Percentiles rank a stretch among this genome's conserved stretches.
phyloP scores from a whole-genome alignment of 2,329 filamentous ascomycete species.

The Aspergillus pseudoviridinutans region DNA sequence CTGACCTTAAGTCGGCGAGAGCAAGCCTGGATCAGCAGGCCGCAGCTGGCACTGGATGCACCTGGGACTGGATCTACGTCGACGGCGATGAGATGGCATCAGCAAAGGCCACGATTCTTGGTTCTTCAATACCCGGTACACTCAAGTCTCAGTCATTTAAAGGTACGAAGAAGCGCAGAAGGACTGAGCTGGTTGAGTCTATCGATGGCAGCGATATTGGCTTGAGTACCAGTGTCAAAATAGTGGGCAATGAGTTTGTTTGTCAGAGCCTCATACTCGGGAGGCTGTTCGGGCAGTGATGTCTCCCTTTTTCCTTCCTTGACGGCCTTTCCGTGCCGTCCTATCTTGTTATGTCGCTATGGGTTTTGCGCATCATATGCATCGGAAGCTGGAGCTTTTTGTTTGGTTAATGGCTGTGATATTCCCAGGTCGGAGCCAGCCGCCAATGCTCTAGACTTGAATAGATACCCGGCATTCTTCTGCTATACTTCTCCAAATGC shows the following conservation, averaged over 20 bases:
- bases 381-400: background rate
- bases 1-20: constrained; percentile 63
- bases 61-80: constrained; percentile 76
- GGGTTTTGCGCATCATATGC: background rate
- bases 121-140: constrained; percentile 13
- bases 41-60: constrained; percentile 29
- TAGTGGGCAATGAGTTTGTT: constrained; percentile 80
- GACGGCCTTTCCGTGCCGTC: background rate
- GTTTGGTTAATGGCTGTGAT: background rate
- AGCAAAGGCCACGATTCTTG: constrained; percentile 44
- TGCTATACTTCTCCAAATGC: background rate
- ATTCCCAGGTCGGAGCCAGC: background rate
- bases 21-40: constrained; percentile 53
- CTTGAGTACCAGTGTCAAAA: constrained; percentile 52
- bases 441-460: background rate
- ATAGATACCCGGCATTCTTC: background rate
- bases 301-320: background rate
- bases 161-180: constrained; percentile 45
- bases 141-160: constrained; percentile 25
- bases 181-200: constrained; percentile 23
- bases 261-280: constrained; percentile 91
- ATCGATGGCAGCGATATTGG: constrained; percentile 28
- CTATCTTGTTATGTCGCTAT: background rate
- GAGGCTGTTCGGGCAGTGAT: constrained; percentile 61
- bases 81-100: constrained; percentile 60